Evolutionary conservation across 768 basidiomycete species (phyloP), one percentile per base, ranked within the genome.

Genomic region (Sistotremastrum niveocremeum): DNA sequence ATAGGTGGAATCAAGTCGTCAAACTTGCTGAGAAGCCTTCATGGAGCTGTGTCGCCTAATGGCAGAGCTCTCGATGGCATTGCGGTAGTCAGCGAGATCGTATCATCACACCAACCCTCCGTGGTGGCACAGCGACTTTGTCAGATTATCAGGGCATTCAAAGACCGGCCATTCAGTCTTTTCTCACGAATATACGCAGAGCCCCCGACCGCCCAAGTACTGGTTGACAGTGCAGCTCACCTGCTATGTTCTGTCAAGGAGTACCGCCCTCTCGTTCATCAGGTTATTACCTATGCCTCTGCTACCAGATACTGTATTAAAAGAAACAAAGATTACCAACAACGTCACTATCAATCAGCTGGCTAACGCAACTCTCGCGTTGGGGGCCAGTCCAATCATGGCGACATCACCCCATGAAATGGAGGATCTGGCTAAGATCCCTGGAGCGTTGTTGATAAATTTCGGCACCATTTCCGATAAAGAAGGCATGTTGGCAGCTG

Each of bases 341-440:
- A 79, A 70, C 12, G 90, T 95, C 10, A 88, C 89, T 32, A 76
- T 80, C 12, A 91, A 80, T 12, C 90, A 93, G 64, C 86, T 83
- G 4, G 89, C 90, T 20, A 95, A 94, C 57, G 73, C 84, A 2
- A 94, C 90, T 2, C 71, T 97, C 5, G 87, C 89, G 0, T 56
- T 95, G 4, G 84, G 85, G 11, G 89, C 79, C 9, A 90, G 86
- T 49, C 93, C 93, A 0, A 91, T 97, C 57, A 97, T 97, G 93
- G 85, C 91, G 3, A 81, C 84, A 12, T 77, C 81, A 28, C 72
- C 81, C 1, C 68, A 73, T 48, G 93, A 97, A 58, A 89, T 90
- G 72, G 71, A 75, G 30, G 85, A 93, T 49, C 69, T 97, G 12
- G 68, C 77, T 45, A 65, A 66, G 34, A 71, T 80, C 41, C 73